These are phyloP conservation scores for Wickerhamiella occidentalis DNA, from an alignment of 805 yeast genomes.

Conservation along the genomic window DNA sequence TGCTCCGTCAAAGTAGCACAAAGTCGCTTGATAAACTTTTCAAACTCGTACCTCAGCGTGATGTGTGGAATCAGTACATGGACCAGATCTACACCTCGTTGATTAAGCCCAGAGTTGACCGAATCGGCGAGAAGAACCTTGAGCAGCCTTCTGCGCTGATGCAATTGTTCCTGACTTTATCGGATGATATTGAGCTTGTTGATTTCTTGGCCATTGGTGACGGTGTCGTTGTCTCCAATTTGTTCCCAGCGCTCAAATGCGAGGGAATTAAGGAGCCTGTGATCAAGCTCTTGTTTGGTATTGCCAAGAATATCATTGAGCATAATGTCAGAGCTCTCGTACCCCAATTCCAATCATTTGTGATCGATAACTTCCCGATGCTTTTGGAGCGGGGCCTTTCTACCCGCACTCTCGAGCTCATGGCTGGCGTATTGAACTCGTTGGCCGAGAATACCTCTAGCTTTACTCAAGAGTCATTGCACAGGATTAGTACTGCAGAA, in stretches of 20 bases:
- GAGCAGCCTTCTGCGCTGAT: slow-evolving; percentile 74
- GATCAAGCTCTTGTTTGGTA: slow-evolving; percentile 46
- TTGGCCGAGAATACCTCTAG: slow-evolving; percentile 33
- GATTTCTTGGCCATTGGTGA: slow-evolving; percentile 46
- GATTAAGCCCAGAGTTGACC: slow-evolving; percentile 50
- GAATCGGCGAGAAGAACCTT: slow-evolving; percentile 64
- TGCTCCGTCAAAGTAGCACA: slow-evolving; percentile 54
- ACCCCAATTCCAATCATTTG: neutral
- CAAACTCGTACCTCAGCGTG: slow-evolving; percentile 36
- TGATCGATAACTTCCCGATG: neutral
- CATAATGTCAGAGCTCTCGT: neutral
- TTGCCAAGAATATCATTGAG: slow-evolving; percentile 19
- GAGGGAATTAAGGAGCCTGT: slow-evolving; percentile 57
- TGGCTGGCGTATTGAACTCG: slow-evolving; percentile 19
- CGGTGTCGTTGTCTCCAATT: slow-evolving; percentile 40
- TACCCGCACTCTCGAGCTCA: slow-evolving; percentile 12
- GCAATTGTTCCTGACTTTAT: slow-evolving; percentile 51
- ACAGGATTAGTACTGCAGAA: slow-evolving; percentile 43
- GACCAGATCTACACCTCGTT: slow-evolving; percentile 42
- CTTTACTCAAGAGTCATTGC: slow-evolving; percentile 42
- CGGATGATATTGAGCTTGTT: slow-evolving; percentile 35
- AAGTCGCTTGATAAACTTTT: slow-evolving; percentile 51
- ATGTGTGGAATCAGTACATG: slow-evolving; percentile 43
- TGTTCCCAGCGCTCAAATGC: slow-evolving; percentile 43
- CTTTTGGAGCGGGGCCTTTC: slow-evolving; percentile 16